Conservation (phyloP, 2,329 filamentous ascomycete genomes). For the Stemphylium beticola region DNA sequence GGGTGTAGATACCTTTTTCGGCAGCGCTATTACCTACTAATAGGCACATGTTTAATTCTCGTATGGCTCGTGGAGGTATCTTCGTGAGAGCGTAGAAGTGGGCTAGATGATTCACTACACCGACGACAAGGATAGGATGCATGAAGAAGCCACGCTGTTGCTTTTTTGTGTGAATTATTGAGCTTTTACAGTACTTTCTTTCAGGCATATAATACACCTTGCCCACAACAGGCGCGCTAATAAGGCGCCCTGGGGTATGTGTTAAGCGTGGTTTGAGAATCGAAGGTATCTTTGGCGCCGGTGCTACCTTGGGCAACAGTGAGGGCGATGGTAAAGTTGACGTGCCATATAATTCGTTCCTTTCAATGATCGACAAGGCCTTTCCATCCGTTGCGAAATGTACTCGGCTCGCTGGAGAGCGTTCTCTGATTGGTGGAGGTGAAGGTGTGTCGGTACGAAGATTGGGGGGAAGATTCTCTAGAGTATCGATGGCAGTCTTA, state of each 20-base stretch:
- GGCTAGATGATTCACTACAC: conserved; percentile 5
- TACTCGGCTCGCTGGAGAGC: not conserved
- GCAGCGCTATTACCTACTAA: conserved; percentile 7
- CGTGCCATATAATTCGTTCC: not conserved
- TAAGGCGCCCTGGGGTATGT: not conserved
- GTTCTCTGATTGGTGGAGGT: not conserved
- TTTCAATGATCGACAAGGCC: not conserved
- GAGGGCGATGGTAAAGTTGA: not conserved
- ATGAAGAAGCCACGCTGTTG: conserved; percentile 24
- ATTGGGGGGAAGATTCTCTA: too few relatives aligned
- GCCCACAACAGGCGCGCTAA: not conserved
- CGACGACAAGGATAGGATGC: conserved; percentile 25
- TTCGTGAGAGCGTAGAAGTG: conserved; percentile 27
- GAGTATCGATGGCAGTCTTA: too few relatives aligned
- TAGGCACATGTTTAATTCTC: conserved; percentile 21
- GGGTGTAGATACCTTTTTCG: conserved; percentile 6
- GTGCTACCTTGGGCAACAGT: not conserved
- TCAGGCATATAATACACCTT: conserved; percentile 26
- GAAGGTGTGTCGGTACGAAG: not conserved
- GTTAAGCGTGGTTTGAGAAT: not conserved
- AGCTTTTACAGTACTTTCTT: conserved; percentile 4
- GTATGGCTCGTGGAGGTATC: conserved; percentile 16
- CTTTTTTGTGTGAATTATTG: conserved; percentile 23
- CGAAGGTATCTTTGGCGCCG: not conserved
- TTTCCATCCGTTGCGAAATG: not conserved